Percentiles rank a stretch among this genome's conserved stretches.
Conservation (phyloP, 495 filamentous ascomycete species). For the Trichoderma gamsii region DNA sequence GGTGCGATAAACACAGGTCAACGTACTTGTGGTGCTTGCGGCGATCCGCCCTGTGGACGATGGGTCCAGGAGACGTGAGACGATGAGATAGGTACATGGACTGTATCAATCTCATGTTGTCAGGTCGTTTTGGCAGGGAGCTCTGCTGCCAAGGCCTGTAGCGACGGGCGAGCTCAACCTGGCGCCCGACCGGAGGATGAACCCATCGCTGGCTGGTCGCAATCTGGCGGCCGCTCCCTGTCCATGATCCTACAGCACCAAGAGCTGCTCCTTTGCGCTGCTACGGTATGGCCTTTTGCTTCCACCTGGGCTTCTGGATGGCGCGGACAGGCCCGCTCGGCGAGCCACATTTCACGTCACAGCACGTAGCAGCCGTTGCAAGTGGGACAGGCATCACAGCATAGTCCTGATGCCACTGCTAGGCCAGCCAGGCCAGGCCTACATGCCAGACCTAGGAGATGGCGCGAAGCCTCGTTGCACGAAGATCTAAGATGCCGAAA, state of each 20-base stretch:
- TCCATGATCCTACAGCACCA: background rate
- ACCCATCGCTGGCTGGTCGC: background rate
- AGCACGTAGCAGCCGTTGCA: background rate
- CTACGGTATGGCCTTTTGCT: background rate
- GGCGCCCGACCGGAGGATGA: background rate
- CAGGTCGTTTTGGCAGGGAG: background rate
- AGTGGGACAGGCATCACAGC: background rate
- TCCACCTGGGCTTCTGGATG: conserved; percentile 7
- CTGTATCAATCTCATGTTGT: background rate
- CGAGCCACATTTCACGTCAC: conserved; percentile 8
- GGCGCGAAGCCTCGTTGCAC: no score
- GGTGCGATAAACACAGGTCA: no score
- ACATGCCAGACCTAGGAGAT: no score
- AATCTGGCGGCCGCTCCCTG: no score
- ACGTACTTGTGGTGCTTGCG: background rate
- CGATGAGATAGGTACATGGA: background rate
- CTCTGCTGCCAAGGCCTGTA: background rate
- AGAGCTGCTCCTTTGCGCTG: background rate
- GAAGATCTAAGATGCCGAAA: no score
- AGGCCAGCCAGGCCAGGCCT: no score
- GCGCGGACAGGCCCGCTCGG: background rate
- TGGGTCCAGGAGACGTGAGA: background rate
- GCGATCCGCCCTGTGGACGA: background rate
- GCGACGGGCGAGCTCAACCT: conserved; percentile 7
- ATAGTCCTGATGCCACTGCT: background rate